Evolutionary conservation across 371 early-diverging fungal species (phyloP), one percentile per base, ranked within the genome.

Genomic region (Syncephalastrum racemosum): DNA sequence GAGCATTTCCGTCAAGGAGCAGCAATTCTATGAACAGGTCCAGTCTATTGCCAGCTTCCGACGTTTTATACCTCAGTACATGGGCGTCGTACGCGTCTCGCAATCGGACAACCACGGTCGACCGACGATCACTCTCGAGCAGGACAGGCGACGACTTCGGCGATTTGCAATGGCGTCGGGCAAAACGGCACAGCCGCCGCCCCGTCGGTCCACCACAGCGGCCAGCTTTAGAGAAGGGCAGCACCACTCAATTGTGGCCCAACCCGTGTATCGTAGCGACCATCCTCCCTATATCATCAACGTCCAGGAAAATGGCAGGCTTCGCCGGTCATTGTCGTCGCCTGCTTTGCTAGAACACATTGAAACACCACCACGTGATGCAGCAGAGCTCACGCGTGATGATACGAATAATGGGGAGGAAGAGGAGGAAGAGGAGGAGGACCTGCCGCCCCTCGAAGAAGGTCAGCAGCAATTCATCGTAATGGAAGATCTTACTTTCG

Each of bases 401-500:
- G 36, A 31, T 12, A 27, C n/a, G n/a, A n/a, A n/a, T n/a, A n/a
- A n/a, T n/a, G n/a, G n/a, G n/a, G n/a, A n/a, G n/a, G n/a, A n/a
- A n/a, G n/a, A n/a, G n/a, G n/a, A n/a, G n/a, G n/a, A 50, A 16
- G 39, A 36, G 14, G 27, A 13, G 12, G 12, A 51, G 1, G 51
- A 40, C 2, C n/a, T n/a, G 14, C 22, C 46, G 5, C 27, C 47
- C 40, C 31, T 43, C 19, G 27, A 50, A n/a, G 50, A 58, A 50
- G 58, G 45, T 4, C 22, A 20, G 42, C 58, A 50, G 16, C 85
- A 94, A 70, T 96, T 93, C 57, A 81, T 96, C 55, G 71, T 97
- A 8, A 66, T 97, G 65, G 90, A 93, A 58, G 97, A 97, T 70
- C 75, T 97, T 50, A 96, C 96, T 0, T 84, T 88, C 4, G 86